phyloP scores from a whole-genome alignment of 2,329 filamentous ascomycete genomes.

The Kalmusia sp. region DNA sequence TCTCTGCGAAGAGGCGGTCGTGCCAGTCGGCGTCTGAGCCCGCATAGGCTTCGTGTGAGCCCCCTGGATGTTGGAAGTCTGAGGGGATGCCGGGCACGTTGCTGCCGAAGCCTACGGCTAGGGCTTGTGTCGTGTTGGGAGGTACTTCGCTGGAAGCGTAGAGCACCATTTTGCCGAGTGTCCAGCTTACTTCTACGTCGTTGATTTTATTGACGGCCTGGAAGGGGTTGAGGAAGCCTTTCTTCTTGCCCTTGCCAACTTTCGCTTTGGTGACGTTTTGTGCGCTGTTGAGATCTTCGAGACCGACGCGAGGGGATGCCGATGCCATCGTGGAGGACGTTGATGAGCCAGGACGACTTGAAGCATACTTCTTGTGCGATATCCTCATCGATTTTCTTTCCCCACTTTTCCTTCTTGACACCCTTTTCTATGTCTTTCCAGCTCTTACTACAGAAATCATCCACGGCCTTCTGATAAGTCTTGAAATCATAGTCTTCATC shows the following conservation, averaged over 20 bases:
- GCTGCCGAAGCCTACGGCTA: slow-evolving; percentile 91
- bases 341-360: slow-evolving; percentile 98
- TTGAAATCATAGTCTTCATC: slow-evolving; percentile 86
- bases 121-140: slow-evolving; percentile 60
- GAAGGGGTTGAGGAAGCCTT: slow-evolving; percentile 83
- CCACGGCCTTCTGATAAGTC: slow-evolving; percentile 85
- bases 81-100: slow-evolving; percentile 72
- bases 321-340: slow-evolving; percentile 93
- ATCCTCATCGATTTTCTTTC: slow-evolving; percentile 74
- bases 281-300: slow-evolving; percentile 67
- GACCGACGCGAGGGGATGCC: slow-evolving; percentile 84
- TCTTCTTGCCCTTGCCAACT: slow-evolving; percentile 71
- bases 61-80: slow-evolving; percentile 85
- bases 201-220: slow-evolving; percentile 92
- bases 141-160: slow-evolving; percentile 91
- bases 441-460: slow-evolving; percentile 81
- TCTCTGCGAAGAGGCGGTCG: slow-evolving; percentile 67
- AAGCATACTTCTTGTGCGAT: slow-evolving; percentile 91
- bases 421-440: slow-evolving; percentile 79
- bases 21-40: slow-evolving; percentile 61
- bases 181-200: slow-evolving; percentile 94
- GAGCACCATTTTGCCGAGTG: slow-evolving; percentile 92
- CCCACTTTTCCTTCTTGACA: slow-evolving; percentile 71
- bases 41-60: slow-evolving; percentile 53
- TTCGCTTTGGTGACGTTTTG: slow-evolving; percentile 77